Evolutionary conservation across 2,329 filamentous ascomycete genomes (phyloP).

Genomic region (Fusarium sp.): DNA sequence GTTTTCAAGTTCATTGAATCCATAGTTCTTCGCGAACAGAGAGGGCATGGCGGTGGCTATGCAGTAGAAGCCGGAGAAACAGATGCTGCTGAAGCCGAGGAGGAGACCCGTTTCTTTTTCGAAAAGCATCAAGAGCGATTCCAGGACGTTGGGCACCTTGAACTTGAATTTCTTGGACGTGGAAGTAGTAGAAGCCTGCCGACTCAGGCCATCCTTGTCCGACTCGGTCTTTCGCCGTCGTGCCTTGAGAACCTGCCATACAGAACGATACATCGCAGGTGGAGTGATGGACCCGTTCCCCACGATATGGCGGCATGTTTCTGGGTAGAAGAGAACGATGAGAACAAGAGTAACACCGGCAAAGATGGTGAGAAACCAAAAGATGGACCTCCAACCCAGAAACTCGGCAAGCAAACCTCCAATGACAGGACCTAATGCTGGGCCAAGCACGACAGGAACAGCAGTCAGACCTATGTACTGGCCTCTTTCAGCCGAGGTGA

Average conservation of each 20-base stretch:
- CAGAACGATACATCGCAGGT: constrained; percentile 51
- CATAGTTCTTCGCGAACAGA: constrained; percentile 64
- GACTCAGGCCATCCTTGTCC: constrained; percentile 15
- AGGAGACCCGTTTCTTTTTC: constrained; percentile 58
- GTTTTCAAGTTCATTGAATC: constrained; percentile 65
- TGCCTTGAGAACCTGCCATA: constrained; percentile 47
- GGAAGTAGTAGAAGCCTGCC: constrained; percentile 28
- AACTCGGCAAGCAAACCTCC: constrained; percentile 68
- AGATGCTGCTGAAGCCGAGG: constrained; percentile 56
- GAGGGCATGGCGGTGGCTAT: constrained; percentile 58
- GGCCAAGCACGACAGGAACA: constrained; percentile 60
- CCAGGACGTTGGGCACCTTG: constrained; percentile 55
- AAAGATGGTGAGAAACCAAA: constrained; percentile 69
- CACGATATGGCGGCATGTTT: constrained; percentile 61
- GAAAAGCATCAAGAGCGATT: constrained; percentile 54
- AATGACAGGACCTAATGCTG: constrained; percentile 65
- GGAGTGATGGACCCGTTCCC: constrained; percentile 63
- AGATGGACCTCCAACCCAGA: constrained; percentile 69
- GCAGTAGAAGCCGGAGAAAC: constrained; percentile 63
- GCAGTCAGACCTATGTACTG: constrained; percentile 66
- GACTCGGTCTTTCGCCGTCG: constrained; percentile 25
- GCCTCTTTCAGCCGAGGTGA: constrained; percentile 70
- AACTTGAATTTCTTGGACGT: constrained; percentile 49
- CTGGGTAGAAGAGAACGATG: constrained; percentile 63
- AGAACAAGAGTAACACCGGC: constrained; percentile 54